Conservation (phyloP, 1,139 yeast species). For the Torulaspora globosa region DNA sequence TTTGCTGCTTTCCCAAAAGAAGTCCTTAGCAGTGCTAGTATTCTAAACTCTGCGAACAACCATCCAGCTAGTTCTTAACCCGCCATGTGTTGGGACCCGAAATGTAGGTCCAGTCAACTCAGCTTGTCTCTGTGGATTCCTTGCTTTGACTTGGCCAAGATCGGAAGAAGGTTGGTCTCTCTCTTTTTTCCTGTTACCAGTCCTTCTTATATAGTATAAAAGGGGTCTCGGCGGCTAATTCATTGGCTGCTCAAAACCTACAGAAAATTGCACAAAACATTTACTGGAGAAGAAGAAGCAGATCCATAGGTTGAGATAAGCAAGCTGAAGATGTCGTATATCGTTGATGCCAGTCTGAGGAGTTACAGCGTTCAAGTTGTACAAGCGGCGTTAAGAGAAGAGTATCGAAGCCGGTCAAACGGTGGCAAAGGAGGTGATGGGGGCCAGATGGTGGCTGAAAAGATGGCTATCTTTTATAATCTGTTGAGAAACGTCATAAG, state of each 20-base stretch:
- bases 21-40: no score
- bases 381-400: constrained; percentile 13
- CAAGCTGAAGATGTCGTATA: constrained; percentile 15
- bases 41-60: no score
- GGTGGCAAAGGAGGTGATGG: not conserved
- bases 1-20: not conserved
- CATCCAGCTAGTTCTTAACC: no score
- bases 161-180: no score
- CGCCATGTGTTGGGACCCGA: no score
- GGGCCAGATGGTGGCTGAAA: constrained; percentile 5
- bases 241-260: not conserved
- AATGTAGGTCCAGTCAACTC: not conserved
- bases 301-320: not conserved
- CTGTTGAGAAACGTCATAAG: constrained; percentile 17
- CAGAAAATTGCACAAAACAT: not conserved
- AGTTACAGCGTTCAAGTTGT: constrained; percentile 17
- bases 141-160: no score
- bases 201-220: not conserved
- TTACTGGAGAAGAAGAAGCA: not conserved
- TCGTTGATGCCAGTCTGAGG: constrained; percentile 24
- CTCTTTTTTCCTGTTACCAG: no score
- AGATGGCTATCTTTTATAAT: constrained; percentile 12
- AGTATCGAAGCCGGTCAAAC: constrained; percentile 5
- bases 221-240: constrained; percentile 5
- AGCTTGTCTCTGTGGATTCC: not conserved